These are phyloP conservation scores for Pleurotus ostreatus DNA, from an alignment of 768 basidiomycete genomes.

Conservation along the genomic window DNA sequence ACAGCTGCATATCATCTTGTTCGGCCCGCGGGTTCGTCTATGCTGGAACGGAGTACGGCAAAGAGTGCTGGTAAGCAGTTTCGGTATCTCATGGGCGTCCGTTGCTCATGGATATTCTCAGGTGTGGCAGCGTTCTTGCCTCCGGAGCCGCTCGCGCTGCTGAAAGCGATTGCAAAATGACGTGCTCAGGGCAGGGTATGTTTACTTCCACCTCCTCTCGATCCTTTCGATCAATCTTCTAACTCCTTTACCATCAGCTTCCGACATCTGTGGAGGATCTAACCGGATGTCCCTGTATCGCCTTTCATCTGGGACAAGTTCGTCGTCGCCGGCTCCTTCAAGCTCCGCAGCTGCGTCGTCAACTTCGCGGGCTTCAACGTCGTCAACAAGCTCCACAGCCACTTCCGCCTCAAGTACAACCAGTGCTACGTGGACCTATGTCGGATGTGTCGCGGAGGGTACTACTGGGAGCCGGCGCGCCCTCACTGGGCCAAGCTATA, in stretches of 20 bases:
- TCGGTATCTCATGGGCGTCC: no score
- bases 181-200: slow-evolving; percentile 29
- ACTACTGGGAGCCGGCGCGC: slow-evolving; percentile 28
- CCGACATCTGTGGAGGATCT: slow-evolving; percentile 25
- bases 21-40: slow-evolving; percentile 21
- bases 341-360: slow-evolving; percentile 10
- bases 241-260: slow-evolving; percentile 12
- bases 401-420: neutral
- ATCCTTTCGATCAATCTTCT: no score
- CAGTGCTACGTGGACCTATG: slow-evolving; percentile 10
- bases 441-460: slow-evolving; percentile 30
- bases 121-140: neutral
- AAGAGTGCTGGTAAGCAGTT: slow-evolving; percentile 25
- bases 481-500: slow-evolving; percentile 22
- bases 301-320: neutral
- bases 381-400: neutral
- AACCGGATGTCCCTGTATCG: slow-evolving; percentile 21
- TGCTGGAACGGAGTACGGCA: slow-evolving; percentile 28
- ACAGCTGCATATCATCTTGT: slow-evolving; percentile 25
- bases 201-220: neutral
- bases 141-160: slow-evolving; percentile 15
- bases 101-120: neutral
- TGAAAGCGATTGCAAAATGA: slow-evolving; percentile 24
- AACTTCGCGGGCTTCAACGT: slow-evolving; percentile 8
- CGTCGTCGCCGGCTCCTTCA: slow-evolving; percentile 10